Evolutionary conservation across 129 eudicot species (phyloP), one percentile per base, ranked within the genome.

Genomic region (Silybum marianum): DNA sequence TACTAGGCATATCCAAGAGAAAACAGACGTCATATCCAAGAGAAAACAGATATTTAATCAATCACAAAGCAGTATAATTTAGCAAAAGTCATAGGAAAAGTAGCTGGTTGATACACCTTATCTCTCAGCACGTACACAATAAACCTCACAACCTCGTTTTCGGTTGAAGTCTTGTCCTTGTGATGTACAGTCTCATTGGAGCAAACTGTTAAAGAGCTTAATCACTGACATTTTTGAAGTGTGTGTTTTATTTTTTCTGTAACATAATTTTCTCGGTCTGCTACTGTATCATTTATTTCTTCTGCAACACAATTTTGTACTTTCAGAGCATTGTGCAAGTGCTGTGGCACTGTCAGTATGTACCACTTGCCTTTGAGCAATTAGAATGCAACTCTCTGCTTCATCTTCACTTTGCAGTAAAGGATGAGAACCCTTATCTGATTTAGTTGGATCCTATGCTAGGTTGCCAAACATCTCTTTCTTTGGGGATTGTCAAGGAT

Each of bases 261-360:
- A 51, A 51, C 63, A 51, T 9, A 51, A 4, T 51, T 51, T 51
- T 51, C 63, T 51, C 7, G 16, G 4, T 14, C 63, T 51, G 22
- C 63, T 51, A 16, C 21, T 51, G 7, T 51, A 51, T 51, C 21
- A 16, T 14, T 51, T 51, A 0, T 14, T 51, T 51, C 63, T 51
- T 51, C 63, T 51, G 21, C 18, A 51, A 51, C 18, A 51, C 21
- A n/a, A 19, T 62, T 19, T 19, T 8, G 26, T 62, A 62, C 69
- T 62, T 62, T 19, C 69, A 62, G 19, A 62, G 69, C 69, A 62
- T 62, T 62, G 24, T 62, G 69, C 69, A 62, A 62, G 69, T 62
- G 69, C 69, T 62, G 26, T 62, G 69, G 69, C 69, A 62, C 13
- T 21, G 69, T 8, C 69, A 62, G 26, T 62, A 62, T 62, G 26